phyloP scores from a whole-genome alignment of 768 basidiomycete species.

The Hirschioporus abietinus region DNA sequence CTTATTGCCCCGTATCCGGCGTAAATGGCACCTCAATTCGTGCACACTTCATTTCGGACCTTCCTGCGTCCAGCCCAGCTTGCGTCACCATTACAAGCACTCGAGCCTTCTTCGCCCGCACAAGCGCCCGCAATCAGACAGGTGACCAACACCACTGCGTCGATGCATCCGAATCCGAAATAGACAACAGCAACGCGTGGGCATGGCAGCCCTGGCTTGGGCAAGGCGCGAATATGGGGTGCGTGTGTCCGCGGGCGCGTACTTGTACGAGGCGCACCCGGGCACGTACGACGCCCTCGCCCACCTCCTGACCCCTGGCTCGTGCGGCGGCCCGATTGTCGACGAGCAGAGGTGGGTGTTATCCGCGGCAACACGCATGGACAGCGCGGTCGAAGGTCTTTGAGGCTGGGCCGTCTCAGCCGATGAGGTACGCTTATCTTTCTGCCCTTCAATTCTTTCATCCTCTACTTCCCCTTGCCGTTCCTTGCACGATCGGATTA shows the following conservation, averaged over 20 bases:
- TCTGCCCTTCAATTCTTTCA: constrained; percentile 4
- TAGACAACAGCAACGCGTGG: constrained; percentile 13
- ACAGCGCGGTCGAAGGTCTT: constrained; percentile 46
- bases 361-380: constrained; percentile 57
- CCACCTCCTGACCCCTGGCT: constrained; percentile 58
- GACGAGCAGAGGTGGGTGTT: constrained; percentile 56
- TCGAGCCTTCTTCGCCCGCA: background rate
- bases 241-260: constrained; percentile 50
- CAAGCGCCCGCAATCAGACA: background rate
- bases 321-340: constrained; percentile 66
- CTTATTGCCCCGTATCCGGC: constrained; percentile 63
- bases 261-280: constrained; percentile 54
- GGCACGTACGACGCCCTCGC: constrained; percentile 66
- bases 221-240: constrained; percentile 31
- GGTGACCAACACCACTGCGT: background rate
- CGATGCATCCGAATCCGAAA: background rate
- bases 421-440: constrained; percentile 44
- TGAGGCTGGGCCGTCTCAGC: constrained; percentile 60
- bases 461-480: too few species aligned
- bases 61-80: constrained; percentile 1
- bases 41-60: constrained; percentile 49
- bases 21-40: constrained; percentile 38
- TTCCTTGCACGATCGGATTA: background rate
- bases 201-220: background rate
- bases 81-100: background rate